These are phyloP conservation scores for Pseudocercospora macadamiae DNA, from an alignment of 2,329 filamentous ascomycete species.

Conservation along the genomic window DNA sequence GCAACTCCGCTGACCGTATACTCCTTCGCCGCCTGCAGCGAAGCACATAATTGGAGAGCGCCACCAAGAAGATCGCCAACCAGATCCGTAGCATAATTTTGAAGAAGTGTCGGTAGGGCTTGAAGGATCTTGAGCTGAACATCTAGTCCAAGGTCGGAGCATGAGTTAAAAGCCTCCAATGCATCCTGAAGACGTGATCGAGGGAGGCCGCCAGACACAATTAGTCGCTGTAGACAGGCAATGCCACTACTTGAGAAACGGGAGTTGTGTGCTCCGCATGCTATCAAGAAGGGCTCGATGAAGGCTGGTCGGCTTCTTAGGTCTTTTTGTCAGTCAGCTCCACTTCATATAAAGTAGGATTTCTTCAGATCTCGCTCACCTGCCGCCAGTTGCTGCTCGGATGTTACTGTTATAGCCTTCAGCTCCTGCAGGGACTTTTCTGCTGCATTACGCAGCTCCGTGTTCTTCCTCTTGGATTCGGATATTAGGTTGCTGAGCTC, in stretches of 20 bases:
- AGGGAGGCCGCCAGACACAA: slow-evolving; percentile 75
- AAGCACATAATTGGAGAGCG: slow-evolving; percentile 86
- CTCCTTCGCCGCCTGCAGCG: slow-evolving; percentile 88
- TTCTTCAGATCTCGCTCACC: slow-evolving; percentile 57
- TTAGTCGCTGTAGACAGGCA: slow-evolving; percentile 79
- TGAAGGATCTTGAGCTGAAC: slow-evolving; percentile 96
- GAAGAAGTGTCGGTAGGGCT: slow-evolving; percentile 82
- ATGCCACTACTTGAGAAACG: slow-evolving; percentile 82
- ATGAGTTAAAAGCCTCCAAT: slow-evolving; percentile 83
- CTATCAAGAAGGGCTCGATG: slow-evolving; percentile 90
- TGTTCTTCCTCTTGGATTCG: slow-evolving; percentile 93
- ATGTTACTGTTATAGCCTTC: slow-evolving; percentile 72
- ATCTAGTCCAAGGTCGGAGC: slow-evolving; percentile 72
- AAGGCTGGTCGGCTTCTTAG: slow-evolving; percentile 80
- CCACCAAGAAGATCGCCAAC: slow-evolving; percentile 79
- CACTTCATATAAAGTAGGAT: background rate
- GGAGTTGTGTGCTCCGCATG: slow-evolving; percentile 84
- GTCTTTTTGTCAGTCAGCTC: slow-evolving; percentile 60
- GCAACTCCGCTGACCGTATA: slow-evolving; percentile 93
- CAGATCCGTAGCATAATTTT: slow-evolving; percentile 84
- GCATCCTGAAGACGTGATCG: slow-evolving; percentile 80
- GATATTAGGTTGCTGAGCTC: slow-evolving; percentile 36
- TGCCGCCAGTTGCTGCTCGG: slow-evolving; percentile 74
- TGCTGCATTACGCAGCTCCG: slow-evolving; percentile 85
- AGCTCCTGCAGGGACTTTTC: slow-evolving; percentile 93